phyloP scores from a whole-genome alignment of 176 grass and related monocot genomes.

The Thinopyrum elongatum region DNA sequence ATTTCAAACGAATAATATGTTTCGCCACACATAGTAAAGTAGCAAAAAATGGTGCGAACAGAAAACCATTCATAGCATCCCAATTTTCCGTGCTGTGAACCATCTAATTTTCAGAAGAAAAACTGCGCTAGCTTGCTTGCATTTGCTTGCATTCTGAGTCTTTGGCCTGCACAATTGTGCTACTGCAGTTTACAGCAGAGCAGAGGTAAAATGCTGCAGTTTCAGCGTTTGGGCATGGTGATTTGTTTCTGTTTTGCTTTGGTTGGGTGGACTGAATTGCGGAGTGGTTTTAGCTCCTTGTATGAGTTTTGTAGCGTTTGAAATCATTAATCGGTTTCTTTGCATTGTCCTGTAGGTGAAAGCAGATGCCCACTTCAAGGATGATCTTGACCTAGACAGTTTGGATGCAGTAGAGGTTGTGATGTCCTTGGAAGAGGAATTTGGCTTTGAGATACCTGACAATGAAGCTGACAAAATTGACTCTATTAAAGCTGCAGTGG shows the following conservation, averaged over 20 bases:
- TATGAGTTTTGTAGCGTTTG: not conserved
- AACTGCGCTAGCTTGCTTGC: not conserved
- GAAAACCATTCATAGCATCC: not conserved
- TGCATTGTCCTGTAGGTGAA: conserved; percentile 27
- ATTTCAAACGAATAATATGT: not conserved
- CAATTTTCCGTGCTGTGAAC: not conserved
- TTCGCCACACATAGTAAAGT: not conserved
- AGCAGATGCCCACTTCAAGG: conserved; percentile 55
- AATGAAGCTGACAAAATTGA: conserved; percentile 57
- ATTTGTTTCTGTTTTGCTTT: not conserved
- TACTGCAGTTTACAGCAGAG: not conserved
- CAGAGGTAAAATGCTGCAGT: not conserved
- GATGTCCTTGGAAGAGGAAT: conserved; percentile 62
- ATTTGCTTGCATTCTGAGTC: not conserved
- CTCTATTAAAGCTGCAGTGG: conserved; percentile 47
- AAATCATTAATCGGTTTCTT: conserved; percentile 4
- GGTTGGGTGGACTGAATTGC: not conserved
- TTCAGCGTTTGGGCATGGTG: not conserved
- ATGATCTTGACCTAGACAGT: conserved; percentile 58
- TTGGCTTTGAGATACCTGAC: conserved; percentile 52
- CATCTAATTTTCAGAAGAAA: conserved; percentile 13
- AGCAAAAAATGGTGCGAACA: too few relatives aligned
- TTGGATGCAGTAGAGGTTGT: conserved; percentile 52
- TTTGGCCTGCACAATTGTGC: not conserved
- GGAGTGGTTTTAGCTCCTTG: not conserved